Percentiles rank a stretch among this genome's conserved stretches.
These are phyloP conservation scores for Pythium phragmiticola DNA, from an alignment of 352 stramenopile genomes.

Conservation along the genomic window DNA sequence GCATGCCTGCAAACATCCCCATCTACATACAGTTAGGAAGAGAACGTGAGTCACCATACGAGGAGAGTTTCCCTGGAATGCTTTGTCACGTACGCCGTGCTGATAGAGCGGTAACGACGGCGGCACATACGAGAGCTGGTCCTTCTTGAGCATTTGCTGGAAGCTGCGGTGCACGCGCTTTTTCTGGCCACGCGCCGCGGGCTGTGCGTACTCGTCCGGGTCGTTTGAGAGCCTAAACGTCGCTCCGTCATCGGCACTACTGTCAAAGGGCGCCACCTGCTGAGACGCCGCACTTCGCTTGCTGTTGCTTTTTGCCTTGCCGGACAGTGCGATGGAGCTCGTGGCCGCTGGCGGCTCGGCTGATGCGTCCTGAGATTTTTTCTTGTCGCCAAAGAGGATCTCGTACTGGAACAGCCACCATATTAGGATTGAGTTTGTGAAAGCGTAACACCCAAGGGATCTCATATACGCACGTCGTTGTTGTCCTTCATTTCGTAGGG, in stretches of 20 bases:
- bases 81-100: conserved; percentile 42
- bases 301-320: conserved; percentile 23
- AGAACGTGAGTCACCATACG: neutral
- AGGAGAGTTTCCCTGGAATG: neutral
- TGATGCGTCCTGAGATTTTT: conserved; percentile 57
- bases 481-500: conserved; percentile 85
- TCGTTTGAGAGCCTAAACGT: conserved; percentile 62
- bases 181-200: conserved; percentile 45
- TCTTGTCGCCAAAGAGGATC: conserved; percentile 83
- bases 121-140: conserved; percentile 65
- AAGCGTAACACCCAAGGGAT: neutral
- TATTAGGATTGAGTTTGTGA: neutral
- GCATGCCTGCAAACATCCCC: conserved; percentile 59
- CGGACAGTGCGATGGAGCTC: conserved; percentile 12
- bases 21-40: conserved; percentile 34
- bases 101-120: conserved; percentile 69
- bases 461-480: conserved; percentile 53
- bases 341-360: conserved; percentile 20
- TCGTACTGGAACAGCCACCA: conserved; percentile 49
- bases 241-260: conserved; percentile 21
- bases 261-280: conserved; percentile 1
- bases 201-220: conserved; percentile 64
- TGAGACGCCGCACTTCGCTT: conserved; percentile 21
- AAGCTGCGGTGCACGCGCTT: conserved; percentile 73
- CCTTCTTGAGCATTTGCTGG: conserved; percentile 78